Base-by-base conservation (phyloP, 2,329 filamentous ascomycete genomes). In the Colletotrichum abscissum region DNA sequence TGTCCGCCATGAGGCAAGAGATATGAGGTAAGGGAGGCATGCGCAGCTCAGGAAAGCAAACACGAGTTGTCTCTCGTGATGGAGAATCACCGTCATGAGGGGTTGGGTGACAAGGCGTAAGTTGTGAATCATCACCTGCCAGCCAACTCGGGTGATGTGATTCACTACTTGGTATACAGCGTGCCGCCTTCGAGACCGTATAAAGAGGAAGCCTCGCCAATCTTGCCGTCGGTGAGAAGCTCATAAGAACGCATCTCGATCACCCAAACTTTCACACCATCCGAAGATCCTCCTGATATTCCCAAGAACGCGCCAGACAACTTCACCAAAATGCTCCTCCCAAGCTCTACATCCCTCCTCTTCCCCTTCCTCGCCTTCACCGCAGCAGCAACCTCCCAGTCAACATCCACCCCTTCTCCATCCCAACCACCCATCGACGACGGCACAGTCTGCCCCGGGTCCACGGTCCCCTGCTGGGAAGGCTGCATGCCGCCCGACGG, bases 391-490 rank as follows among this genome's bases (percentile, higher is more conserved):
- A 42, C 22, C 6, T 33, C 49, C 11, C 14, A 16, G 5, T 16
- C 52, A 7, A 26, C 14, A 16, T 11, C 52, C 22, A 19, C 63
- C 9, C 52, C 52, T 24, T 8, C 22, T 3, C 11, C 11, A 5
- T 49, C 63, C 5, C 52, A 42, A 14, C 52, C 33, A 4, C 9
- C 7, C 9, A 64, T 49, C 30, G 22, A 63, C 35, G 30, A 38
- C 63, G 14, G 38, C 11, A 55, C 58, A 38, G 33, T 63, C 52
- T 72, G 69, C 24, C 58, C 64, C 7, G 33, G 30, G 35, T 28
- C 19, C 38, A 56, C 62, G 1, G 9, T 54, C 55, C 6, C 70
- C 54, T 73, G 70, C 55, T 35, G n/a, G 16, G 8, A 49, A 19
- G 16, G 12, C 42, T 69, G 67, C 52, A 35, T 63, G 22, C 26